Conservation (phyloP, 371 early-diverging fungal genomes). For the Thermomucor indicae-seudaticae region DNA sequence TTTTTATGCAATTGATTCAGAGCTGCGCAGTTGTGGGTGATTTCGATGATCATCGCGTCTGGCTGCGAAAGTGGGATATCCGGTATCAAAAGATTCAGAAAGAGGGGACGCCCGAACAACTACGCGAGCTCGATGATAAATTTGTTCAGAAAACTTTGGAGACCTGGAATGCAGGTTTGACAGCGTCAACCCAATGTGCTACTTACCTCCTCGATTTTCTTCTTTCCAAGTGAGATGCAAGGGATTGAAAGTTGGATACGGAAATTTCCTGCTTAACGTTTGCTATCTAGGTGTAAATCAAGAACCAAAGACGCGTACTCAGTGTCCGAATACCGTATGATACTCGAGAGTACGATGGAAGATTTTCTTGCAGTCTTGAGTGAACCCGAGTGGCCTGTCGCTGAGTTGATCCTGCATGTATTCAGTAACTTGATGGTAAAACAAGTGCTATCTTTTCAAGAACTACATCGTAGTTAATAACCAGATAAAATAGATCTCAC, state of each 20-base stretch:
- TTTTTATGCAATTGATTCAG: slow-evolving; percentile 82
- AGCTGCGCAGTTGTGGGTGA: slow-evolving; percentile 46
- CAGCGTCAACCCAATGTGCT: slow-evolving; percentile 58
- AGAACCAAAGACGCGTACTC: slow-evolving; percentile 37
- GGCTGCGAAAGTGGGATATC: slow-evolving; percentile 31
- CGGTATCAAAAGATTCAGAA: slow-evolving; percentile 26
- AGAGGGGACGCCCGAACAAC: slow-evolving; percentile 19
- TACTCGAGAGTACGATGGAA: slow-evolving; percentile 67
- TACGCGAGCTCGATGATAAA: slow-evolving; percentile 15
- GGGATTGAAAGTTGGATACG: neutral
- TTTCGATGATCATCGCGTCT: slow-evolving; percentile 14
- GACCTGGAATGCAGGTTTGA: slow-evolving; percentile 37
- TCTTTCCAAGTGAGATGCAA: slow-evolving; percentile 41
- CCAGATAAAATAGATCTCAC: slow-evolving; percentile 34
- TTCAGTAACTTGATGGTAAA: slow-evolving; percentile 6
- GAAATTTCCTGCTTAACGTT: neutral
- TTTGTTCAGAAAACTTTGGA: slow-evolving; percentile 15
- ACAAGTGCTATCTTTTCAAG: neutral
- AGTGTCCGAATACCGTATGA: slow-evolving; percentile 70
- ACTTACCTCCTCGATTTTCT: slow-evolving; percentile 64
- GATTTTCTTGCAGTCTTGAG: slow-evolving; percentile 72
- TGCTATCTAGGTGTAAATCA: slow-evolving; percentile 47
- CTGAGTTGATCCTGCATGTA: slow-evolving; percentile 43
- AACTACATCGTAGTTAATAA: neutral
- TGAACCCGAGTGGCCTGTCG: slow-evolving; percentile 91